Base-by-base conservation (phyloP, 1,284 basidiomycete genomes). In the Apiotrichum veenhuisii region DNA sequence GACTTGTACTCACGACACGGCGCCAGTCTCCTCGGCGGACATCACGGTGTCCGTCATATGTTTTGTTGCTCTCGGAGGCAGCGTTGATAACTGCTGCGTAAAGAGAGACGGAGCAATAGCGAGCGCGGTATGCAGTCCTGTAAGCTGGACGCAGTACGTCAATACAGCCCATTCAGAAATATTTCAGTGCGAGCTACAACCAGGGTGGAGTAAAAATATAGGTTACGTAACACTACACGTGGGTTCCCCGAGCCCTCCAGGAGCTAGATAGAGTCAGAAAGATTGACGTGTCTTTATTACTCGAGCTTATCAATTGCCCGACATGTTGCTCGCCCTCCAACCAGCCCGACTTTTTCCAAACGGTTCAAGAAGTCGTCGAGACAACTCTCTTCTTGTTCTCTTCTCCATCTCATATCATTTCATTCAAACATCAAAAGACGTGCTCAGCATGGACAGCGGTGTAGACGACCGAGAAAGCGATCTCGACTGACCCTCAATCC, bases 271-370 rank as follows among this genome's bases (percentile, higher is more conserved):
- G n/a, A n/a, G n/a, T n/a, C 12, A 34, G 20, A 34, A 7, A 14
- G 9, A 20, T n/a, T 52, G 33, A 38, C 42, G 51, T 52, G 51
- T 26, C 7, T 30, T 52, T n/a, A n/a, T n/a, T n/a, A n/a, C n/a
- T n/a, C n/a, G n/a, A 43, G 38, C 23, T 15, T 26, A 18, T 12
- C 25, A 18, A 1, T 4, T 5, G 2, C 14, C 20, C 20, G 18
- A 22, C 20, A 11, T 23, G 34, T 11, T 2, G 34, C 34, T 36
- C 34, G 34, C 34, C 12, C 34, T 17, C 9, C 34, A 11, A 11
- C 34, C 10, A 17, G 3, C 38, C 38, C 38, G 38, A 20, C 20
- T 43, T 43, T 43, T 43, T 27, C 22, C 14, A 17, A 5, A 23
- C 42, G 15, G 15, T n/a, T n/a, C 11, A 1, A 14, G 12, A 20